Conservation (phyloP, 2,329 filamentous ascomycete species). For the Exophiala viscosa region DNA sequence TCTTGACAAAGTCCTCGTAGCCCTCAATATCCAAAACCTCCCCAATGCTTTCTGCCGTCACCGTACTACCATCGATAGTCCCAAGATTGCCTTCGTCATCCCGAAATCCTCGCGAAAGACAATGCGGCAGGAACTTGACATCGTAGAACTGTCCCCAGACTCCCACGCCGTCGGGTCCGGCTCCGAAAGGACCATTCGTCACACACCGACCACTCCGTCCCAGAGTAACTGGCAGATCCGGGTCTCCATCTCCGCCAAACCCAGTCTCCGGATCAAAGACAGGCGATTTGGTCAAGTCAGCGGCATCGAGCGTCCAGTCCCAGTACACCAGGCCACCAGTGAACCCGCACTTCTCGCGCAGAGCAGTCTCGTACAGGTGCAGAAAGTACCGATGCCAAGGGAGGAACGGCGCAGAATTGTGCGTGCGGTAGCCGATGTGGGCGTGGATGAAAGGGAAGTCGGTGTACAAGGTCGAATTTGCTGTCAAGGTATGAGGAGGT, state of each 20-base stretch:
- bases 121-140: constrained; percentile 1
- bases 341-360: constrained; percentile 32
- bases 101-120: constrained; percentile 7
- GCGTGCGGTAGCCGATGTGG: constrained; percentile 25
- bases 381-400: constrained; percentile 38
- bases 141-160: background rate
- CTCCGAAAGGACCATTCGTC: constrained; percentile 4
- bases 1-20: constrained; percentile 4
- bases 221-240: background rate
- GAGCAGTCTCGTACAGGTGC: constrained; percentile 32
- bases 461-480: background rate
- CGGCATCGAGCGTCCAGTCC: constrained; percentile 33
- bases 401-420: constrained; percentile 33
- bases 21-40: background rate
- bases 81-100: background rate
- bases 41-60: background rate
- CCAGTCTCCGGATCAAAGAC: constrained; percentile 11
- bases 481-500: background rate
- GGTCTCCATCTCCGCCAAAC: constrained; percentile 17
- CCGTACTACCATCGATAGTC: background rate
- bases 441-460: constrained; percentile 8
- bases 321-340: constrained; percentile 30
- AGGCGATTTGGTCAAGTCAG: constrained; percentile 7
- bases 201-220: constrained; percentile 1
- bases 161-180: background rate